Conservation (phyloP, 805 yeast genomes). For the Candida nitratophila region DNA sequence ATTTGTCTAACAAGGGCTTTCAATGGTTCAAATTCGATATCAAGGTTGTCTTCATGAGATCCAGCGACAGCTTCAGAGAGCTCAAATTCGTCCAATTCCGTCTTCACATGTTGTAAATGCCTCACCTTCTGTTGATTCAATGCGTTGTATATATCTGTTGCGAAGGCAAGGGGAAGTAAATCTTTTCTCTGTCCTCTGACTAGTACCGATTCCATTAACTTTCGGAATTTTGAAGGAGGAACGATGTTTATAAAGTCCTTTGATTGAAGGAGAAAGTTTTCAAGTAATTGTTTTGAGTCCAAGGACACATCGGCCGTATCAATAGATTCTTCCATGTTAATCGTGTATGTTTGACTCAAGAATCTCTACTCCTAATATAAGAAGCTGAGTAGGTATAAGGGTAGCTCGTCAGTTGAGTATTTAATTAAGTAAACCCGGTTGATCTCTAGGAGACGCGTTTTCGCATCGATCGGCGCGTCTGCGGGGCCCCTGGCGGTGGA, state of each 20-base stretch:
- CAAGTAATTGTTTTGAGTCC: slow-evolving; percentile 16
- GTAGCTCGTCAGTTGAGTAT: too few relatives aligned
- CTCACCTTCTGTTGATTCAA: slow-evolving; percentile 11
- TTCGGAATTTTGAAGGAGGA: slow-evolving; percentile 1
- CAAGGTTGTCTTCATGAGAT: not conserved
- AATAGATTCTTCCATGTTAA: not conserved
- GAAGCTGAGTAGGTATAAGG: too few relatives aligned
- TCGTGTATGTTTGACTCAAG: too few relatives aligned
- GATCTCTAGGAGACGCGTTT: too few relatives aligned
- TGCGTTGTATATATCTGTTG: slow-evolving; percentile 9
- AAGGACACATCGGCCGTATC: not conserved
- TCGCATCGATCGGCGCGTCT: too few relatives aligned
- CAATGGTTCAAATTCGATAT: slow-evolving; percentile 1
- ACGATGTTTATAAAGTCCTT: slow-evolving; percentile 17
- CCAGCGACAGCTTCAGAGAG: not conserved
- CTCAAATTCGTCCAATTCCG: not conserved
- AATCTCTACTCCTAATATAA: too few relatives aligned
- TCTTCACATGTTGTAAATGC: not conserved
- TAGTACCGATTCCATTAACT: not conserved
- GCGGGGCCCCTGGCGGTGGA: too few relatives aligned
- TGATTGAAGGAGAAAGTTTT: slow-evolving; percentile 13
- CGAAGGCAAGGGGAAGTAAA: slow-evolving; percentile 4
- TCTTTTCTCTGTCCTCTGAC: slow-evolving; percentile 5
- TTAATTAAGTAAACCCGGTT: too few relatives aligned
- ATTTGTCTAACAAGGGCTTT: slow-evolving; percentile 15